Base-by-base conservation (phyloP, 2,329 filamentous ascomycete species). In the Drechslerella dactyloides region DNA sequence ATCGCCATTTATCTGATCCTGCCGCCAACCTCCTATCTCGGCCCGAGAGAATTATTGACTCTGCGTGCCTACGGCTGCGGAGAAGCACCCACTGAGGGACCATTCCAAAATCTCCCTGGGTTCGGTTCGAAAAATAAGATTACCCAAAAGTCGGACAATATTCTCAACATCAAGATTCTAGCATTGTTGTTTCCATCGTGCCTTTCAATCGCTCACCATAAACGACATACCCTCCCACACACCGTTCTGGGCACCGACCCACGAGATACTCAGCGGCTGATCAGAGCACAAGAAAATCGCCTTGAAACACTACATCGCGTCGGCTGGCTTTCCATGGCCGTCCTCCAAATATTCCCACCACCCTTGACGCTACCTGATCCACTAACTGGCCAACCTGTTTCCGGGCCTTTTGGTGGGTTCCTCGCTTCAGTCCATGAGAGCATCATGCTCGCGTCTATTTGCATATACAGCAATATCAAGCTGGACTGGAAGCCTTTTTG, bases 51-150 rank as follows among this genome's bases (percentile, higher is more conserved):
- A 6, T n/a, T n/a, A n/a, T n/a, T n/a, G 6, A 54, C 56, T 1
- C 56, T 73, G 27, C 42, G 61, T 27, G 48, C 35, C 6, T 73
- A 55, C 53, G 59, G 59, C 13, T 33, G 46, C 19, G 69, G 69
- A 10, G 69, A 73, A 37, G 62, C 61, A 11, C 69, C 69, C 1
- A 63, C 62, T 5, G 46, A 62, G n/a, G 69, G 69, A 2, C 69
- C 69, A 2, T 73, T 73, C 21, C 69, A 66, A 35, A 73, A 73
- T 23, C 19, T 61, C n/a, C 69, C 69, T 1, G 69, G 69, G 21
- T 73, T 62, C 19, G 69, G 69, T 13, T 73, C 69, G n/a, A 61
- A 62, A 24, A 68, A 68, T 24, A 51, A 21, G 6, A 44, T 73
- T 10, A 58, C 57, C 15, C 61, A 68, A 21, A 68, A 73, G 35